These are phyloP conservation scores for Linnemannia zychae DNA, from an alignment of 192 early-diverging fungal genomes.

Conservation along the genomic window DNA sequence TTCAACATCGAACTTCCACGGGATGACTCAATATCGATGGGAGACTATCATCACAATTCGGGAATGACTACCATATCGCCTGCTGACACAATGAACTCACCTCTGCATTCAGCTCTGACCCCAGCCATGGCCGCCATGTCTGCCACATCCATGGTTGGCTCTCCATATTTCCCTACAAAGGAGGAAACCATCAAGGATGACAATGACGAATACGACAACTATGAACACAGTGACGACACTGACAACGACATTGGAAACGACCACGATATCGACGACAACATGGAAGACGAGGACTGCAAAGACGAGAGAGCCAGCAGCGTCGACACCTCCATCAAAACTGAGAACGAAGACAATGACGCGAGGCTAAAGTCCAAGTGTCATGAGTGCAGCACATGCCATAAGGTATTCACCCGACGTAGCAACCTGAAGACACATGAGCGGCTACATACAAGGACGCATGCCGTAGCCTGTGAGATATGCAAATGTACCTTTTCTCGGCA, in stretches of 20 bases:
- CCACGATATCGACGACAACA: not conserved
- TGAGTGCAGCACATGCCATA: not conserved
- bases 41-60: not conserved
- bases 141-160: not conserved
- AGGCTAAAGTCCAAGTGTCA: not conserved
- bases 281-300: not conserved
- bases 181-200: not conserved
- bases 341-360: not conserved
- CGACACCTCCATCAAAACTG: not conserved
- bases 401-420: not conserved
- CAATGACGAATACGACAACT: not conserved
- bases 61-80: constrained; percentile 1
- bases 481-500: not conserved
- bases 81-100: not conserved
- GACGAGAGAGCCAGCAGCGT: not conserved
- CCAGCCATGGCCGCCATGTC: not conserved
- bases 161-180: not conserved
- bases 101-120: not conserved
- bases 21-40: constrained; percentile 4
- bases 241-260: not conserved
- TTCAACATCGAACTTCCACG: not conserved
- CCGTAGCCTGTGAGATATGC: not conserved
- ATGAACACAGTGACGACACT: not conserved
- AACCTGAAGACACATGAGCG: not conserved
- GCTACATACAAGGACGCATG: not conserved